Evolutionary conservation across 2,329 filamentous ascomycete genomes (phyloP), one percentile per base, ranked within the genome.

Genomic region (Setomelanomma holmii): DNA sequence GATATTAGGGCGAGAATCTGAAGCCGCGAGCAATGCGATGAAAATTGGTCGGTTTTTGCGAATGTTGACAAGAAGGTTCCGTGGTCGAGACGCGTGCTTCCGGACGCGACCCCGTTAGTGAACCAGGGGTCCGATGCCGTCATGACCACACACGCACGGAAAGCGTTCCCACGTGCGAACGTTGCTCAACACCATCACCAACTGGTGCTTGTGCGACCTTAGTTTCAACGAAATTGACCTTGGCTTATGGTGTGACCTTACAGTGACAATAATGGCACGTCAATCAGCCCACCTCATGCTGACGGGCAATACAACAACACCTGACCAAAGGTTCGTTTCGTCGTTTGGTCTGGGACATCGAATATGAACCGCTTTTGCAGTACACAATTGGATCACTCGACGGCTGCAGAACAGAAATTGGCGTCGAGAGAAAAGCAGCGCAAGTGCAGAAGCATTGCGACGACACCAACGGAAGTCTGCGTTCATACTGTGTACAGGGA

Each of bases 331-430:
- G n/a, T n/a, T n/a, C n/a, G n/a, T n/a, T n/a, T n/a, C n/a, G n/a
- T n/a, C n/a, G n/a, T n/a, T n/a, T n/a, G n/a, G n/a, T n/a, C 8
- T 71, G 14, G 61, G 66, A 12, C 64, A 62, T 50, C 62, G 71
- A 60, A 71, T 40, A 34, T 1, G 40, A 50, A 3, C 41, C 16
- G 1, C 16, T 50, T 4, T 23, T 50, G 48, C 3, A 74, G 16
- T 58, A 58, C 27, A 52, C 58, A 7, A 23, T n/a, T n/a, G n/a
- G n/a, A 56, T n/a, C 21, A 51, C 4, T 63, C 55, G 57, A 14
- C 49, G 7, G 6, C 57, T 7, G 47, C 56, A 7, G 35, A 21
- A 12, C 17, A 42, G 20, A 36, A 48, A n/a, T n/a, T n/a, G n/a
- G n/a, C n/a, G n/a, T n/a, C n/a, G n/a, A n/a, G n/a, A n/a, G n/a